A percentile compares a stretch with the other conserved stretches of the same genome.
phyloP scores from a whole-genome alignment of 2,329 filamentous ascomycete genomes.

The Rhinocladiella similis region DNA sequence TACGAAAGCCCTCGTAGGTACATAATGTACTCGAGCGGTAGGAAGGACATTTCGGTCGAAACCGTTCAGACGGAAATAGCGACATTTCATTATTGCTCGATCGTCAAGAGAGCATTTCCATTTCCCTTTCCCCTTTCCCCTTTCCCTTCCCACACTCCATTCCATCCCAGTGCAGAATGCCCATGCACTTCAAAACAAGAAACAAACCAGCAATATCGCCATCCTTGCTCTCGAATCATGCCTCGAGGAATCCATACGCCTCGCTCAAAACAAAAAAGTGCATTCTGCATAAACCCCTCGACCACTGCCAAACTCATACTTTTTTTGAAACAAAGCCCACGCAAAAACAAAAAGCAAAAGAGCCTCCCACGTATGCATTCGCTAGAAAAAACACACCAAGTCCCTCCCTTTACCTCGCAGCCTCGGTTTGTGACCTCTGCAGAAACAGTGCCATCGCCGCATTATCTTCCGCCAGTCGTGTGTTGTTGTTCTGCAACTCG shows the following conservation, averaged over 20 bases:
- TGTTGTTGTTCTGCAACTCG: conserved; percentile 15
- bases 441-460: conserved; percentile 12
- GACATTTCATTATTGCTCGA: neutral
- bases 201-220: neutral
- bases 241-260: conserved; percentile 4
- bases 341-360: neutral
- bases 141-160: neutral
- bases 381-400: neutral
- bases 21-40: too few species aligned
- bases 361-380: neutral
- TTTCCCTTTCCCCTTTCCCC: neutral
- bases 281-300: neutral
- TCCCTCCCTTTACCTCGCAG: conserved; percentile 14
- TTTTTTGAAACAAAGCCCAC: neutral
- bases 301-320: neutral
- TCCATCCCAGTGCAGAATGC: neutral
- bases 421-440: conserved; percentile 20
- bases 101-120: conserved; percentile 1
- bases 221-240: neutral
- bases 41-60: neutral
- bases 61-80: neutral
- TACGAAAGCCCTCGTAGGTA: too few species aligned
- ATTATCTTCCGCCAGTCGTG: conserved; percentile 12
- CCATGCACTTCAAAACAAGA: too few species aligned
- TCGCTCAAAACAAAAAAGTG: neutral